Conservation (phyloP, 805 yeast species). For the Starmerella davenportii region DNA sequence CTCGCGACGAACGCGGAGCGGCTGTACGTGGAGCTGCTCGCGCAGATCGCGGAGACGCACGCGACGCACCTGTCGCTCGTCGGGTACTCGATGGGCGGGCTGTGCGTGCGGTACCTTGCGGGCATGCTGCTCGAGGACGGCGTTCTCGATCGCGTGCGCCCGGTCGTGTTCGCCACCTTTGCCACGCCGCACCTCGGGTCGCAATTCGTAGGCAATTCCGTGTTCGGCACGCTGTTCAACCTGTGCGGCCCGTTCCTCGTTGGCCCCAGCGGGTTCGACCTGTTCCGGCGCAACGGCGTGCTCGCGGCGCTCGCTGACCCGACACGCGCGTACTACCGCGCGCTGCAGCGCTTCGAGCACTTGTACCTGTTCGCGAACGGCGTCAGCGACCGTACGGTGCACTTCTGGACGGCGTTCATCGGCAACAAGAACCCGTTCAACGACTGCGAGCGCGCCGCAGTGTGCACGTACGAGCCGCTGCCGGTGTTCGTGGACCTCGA, state of each 20-base stretch:
- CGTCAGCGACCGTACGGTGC: conserved; percentile 69
- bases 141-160: conserved; percentile 40
- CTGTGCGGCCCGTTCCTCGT: conserved; percentile 35
- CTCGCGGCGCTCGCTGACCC: conserved; percentile 39
- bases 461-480: neutral
- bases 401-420: conserved; percentile 69
- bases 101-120: conserved; percentile 56
- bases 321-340: conserved; percentile 30
- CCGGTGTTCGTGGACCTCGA: neutral
- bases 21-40: conserved; percentile 44
- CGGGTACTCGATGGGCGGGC: conserved; percentile 86
- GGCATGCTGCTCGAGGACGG: conserved; percentile 42
- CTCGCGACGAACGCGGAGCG: conserved; percentile 43
- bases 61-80: conserved; percentile 52
- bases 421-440: conserved; percentile 60
- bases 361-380: conserved; percentile 54
- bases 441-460: neutral
- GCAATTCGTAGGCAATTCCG: conserved; percentile 29
- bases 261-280: conserved; percentile 57
- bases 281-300: conserved; percentile 37
- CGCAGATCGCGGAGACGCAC: conserved; percentile 22
- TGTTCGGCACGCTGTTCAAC: conserved; percentile 28
- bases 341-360: conserved; percentile 38
- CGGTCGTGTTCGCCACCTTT: conserved; percentile 47
- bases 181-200: conserved; percentile 55